These are phyloP conservation scores for Endothia cerciana DNA, from an alignment of 2,329 filamentous ascomycete species.

Conservation along the genomic window DNA sequence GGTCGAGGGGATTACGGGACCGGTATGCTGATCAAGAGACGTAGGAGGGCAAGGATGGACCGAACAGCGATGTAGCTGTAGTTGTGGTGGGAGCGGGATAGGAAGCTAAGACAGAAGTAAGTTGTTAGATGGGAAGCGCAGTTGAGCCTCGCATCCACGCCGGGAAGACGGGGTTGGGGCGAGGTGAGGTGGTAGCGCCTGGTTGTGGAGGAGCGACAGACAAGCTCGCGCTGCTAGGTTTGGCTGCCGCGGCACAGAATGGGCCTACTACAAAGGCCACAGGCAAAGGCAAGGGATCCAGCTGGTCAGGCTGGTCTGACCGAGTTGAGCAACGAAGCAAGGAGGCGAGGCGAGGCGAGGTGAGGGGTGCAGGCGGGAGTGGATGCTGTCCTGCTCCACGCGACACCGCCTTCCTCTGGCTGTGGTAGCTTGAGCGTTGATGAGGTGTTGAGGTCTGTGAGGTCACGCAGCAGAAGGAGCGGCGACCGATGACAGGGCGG, in stretches of 20 bases:
- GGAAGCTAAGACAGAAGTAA: slow-evolving; percentile 28
- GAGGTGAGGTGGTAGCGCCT: slow-evolving; percentile 5
- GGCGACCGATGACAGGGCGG: neutral
- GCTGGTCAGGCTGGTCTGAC: slow-evolving; percentile 11
- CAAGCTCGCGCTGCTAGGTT: slow-evolving; percentile 27
- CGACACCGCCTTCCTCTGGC: slow-evolving; percentile 23
- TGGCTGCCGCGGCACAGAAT: slow-evolving; percentile 24
- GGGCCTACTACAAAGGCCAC: neutral
- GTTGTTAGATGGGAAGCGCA: slow-evolving; percentile 20
- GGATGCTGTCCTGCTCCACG: slow-evolving; percentile 18
- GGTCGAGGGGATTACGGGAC: slow-evolving; percentile 19
- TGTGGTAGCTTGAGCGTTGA: slow-evolving; percentile 3
- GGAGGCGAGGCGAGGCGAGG: slow-evolving; percentile 2
- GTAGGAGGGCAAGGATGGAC: slow-evolving; percentile 19
- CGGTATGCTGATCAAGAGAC: slow-evolving; percentile 22
- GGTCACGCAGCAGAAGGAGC: slow-evolving; percentile 9
- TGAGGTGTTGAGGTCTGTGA: slow-evolving; percentile 7
- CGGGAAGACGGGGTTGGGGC: slow-evolving; percentile 12
- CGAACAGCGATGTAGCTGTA: slow-evolving; percentile 2
- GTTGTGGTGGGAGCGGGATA: slow-evolving; percentile 8
- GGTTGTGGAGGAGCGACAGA: slow-evolving; percentile 22
- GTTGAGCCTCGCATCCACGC: slow-evolving; percentile 20
- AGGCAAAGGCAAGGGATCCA: slow-evolving; percentile 7
- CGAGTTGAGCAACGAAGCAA: slow-evolving; percentile 9
- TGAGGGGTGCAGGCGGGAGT: slow-evolving; percentile 1